Evolutionary conservation across 352 stramenopile species (phyloP), one percentile per base, ranked within the genome.

Genomic region (Pythium utonaiense): DNA sequence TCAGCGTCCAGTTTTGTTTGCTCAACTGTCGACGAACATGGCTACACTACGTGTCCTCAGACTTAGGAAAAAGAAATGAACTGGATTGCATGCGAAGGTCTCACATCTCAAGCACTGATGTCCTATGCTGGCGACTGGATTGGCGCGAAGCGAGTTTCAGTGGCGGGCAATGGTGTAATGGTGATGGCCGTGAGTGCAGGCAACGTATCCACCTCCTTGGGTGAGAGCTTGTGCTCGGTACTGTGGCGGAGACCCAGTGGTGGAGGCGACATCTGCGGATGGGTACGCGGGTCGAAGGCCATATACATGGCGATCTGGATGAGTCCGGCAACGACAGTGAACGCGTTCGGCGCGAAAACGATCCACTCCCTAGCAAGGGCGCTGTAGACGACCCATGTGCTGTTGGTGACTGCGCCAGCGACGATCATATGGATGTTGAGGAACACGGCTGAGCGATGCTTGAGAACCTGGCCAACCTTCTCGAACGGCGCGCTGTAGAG

Each of bases 401-500:
- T 62, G 61, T 83, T 83, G 67, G 77, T 83, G 61, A 75, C 70
- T 21, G 68, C 74, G 40, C 72, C 74, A 6, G 72, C 73, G 47
- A 74, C 57, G 14, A 86, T 74, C 67, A 86, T 80, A 64, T 81
- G 64, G 42, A 83, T 82, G 16, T 75, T 71, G 45, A 86, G 74
- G 64, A 77, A 75, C 31, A 82, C 66, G 0, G 70, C 72, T 14
- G 72, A 78, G 45, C 75, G 76, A 68, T 72, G 71, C 65, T 68
- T 72, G 57, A 83, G 21, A 27, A 86, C 77, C 36, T 82, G 66
- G 34, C 57, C 60, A 41, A 82, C 67, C 51, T 78, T 84, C 40
- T 80, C 70, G 51, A 86, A 86, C 4, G 77, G 77, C 36, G 74
- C 83, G 27, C 56, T 70, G 67, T 83, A 84, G 17, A 86, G 73